Percentiles rank a stretch among this genome's conserved stretches.
Conservation (phyloP, 768 basidiomycete genomes). For the Asterophora parasitica region DNA sequence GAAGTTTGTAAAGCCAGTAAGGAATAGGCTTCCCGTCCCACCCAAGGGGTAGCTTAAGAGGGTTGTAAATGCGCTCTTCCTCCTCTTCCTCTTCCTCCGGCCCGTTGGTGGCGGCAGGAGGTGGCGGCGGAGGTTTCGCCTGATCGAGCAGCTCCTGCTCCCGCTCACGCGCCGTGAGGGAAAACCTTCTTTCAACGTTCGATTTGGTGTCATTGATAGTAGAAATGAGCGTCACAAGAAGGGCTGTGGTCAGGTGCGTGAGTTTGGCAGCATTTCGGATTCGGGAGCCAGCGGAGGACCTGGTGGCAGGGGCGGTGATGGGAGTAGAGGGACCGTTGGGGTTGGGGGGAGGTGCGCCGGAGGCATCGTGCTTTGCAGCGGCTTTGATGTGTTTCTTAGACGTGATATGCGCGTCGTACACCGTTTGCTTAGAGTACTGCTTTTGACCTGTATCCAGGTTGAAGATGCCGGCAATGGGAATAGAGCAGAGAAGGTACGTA, state of each 20-base stretch:
- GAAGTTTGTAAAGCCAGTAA: constrained; percentile 97
- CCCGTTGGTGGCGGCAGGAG: constrained; percentile 41
- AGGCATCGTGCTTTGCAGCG: constrained; percentile 62
- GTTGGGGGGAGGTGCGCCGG: constrained; percentile 43
- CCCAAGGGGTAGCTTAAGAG: constrained; percentile 90
- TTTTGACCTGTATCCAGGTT: constrained; percentile 63
- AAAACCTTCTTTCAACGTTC: constrained; percentile 94
- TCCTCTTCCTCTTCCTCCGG: constrained; percentile 83
- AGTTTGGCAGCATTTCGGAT: constrained; percentile 63
- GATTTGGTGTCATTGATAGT: constrained; percentile 87
- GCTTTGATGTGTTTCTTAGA: constrained; percentile 97
- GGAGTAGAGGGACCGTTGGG: constrained; percentile 48
- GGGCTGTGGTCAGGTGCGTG: constrained; percentile 62
- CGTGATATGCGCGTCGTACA: constrained; percentile 92
- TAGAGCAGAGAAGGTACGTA: constrained; percentile 36
- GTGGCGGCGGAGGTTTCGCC: constrained; percentile 43
- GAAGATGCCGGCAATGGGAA: constrained; percentile 5
- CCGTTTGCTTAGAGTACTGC: constrained; percentile 92
- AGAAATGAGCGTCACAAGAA: constrained; percentile 59
- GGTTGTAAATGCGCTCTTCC: constrained; percentile 97
- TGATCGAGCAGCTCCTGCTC: constrained; percentile 89
- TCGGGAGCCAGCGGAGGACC: constrained; percentile 43
- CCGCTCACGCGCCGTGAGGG: constrained; percentile 94
- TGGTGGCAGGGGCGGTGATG: constrained; percentile 20
- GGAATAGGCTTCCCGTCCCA: constrained; percentile 99